These are phyloP conservation scores for Liriodendron chinense DNA, from an alignment of 164 flowering plant species.

Conservation along the genomic window DNA sequence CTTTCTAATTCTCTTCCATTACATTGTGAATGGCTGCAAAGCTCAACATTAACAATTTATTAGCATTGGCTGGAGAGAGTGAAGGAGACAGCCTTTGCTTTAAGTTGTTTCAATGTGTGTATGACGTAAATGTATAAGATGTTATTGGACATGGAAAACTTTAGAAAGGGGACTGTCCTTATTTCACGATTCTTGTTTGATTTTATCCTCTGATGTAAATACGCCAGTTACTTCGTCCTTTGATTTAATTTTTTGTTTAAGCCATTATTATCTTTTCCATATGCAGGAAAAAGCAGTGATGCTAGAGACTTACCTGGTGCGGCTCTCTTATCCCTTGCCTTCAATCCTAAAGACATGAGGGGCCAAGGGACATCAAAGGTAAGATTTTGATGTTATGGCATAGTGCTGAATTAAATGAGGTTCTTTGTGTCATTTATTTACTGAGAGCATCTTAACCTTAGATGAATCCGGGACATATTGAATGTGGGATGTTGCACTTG, in stretches of 20 bases:
- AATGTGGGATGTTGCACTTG: slow-evolving; percentile 8
- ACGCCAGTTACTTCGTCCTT: background rate
- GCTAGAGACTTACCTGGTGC: slow-evolving; percentile 74
- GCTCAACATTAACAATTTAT: no score
- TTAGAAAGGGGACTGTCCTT: no score
- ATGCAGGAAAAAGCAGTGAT: slow-evolving; percentile 25
- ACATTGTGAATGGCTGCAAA: no score
- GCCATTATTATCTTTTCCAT: background rate
- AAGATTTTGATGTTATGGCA: slow-evolving; percentile 9
- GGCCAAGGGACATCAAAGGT: slow-evolving; percentile 42
- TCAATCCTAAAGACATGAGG: slow-evolving; percentile 41
- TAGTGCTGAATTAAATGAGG: background rate
- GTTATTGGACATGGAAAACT: no score
- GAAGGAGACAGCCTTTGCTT: no score
- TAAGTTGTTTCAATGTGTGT: no score
- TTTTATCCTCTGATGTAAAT: background rate
- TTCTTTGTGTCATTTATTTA: background rate
- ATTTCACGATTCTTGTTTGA: no score
- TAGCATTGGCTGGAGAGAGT: no score
- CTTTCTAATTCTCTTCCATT: no score
- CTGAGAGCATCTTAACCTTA: background rate
- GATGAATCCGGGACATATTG: background rate
- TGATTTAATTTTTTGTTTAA: background rate
- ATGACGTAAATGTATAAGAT: no score
- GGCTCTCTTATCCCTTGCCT: slow-evolving; percentile 63